Evolutionary conservation across 345 rosid genomes (phyloP).

Genomic region (Theobroma cacao): DNA sequence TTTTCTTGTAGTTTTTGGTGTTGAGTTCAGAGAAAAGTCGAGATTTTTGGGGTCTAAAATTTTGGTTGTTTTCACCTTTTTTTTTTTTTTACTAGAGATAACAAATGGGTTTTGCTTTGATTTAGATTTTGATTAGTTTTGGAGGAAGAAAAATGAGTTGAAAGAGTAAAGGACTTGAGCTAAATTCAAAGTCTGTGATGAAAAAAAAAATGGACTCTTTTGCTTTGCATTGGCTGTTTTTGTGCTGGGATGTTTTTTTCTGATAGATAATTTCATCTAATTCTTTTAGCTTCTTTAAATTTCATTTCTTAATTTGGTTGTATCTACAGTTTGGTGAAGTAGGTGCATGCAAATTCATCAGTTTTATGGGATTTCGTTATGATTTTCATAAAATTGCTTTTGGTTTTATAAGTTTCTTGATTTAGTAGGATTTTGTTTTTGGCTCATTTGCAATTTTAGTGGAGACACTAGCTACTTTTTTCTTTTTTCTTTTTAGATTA

Average conservation of each 20-base stretch:
- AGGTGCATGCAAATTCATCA: not conserved
- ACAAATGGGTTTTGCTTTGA: conserved; percentile 27
- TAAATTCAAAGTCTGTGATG: conserved; percentile 43
- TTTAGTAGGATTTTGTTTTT: conserved; percentile 2
- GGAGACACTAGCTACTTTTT: not conserved
- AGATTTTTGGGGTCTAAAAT: conserved; percentile 40
- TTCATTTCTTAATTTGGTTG: not conserved
- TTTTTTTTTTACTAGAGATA: conserved; percentile 26
- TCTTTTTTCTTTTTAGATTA: not conserved
- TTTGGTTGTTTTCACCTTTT: conserved; percentile 27
- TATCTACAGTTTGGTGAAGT: not conserved
- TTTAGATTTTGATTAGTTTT: conserved; percentile 28
- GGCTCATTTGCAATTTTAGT: not conserved
- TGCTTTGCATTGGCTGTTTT: conserved; percentile 88
- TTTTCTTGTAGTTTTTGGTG: not conserved
- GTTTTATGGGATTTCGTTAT: conserved; percentile 14
- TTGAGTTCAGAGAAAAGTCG: conserved; percentile 10
- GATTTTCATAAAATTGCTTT: conserved; percentile 10
- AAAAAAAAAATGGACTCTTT: conserved; percentile 78
- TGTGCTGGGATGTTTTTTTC: conserved; percentile 92
- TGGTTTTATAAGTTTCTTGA: conserved; percentile 15
- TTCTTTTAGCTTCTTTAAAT: not conserved
- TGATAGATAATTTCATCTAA: conserved; percentile 42
- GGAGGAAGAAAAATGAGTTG: conserved; percentile 42
- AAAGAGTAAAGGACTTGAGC: conserved; percentile 60